Conservation (phyloP, 2,329 filamentous ascomycete species). For the Aspergillus aculeatus region DNA sequence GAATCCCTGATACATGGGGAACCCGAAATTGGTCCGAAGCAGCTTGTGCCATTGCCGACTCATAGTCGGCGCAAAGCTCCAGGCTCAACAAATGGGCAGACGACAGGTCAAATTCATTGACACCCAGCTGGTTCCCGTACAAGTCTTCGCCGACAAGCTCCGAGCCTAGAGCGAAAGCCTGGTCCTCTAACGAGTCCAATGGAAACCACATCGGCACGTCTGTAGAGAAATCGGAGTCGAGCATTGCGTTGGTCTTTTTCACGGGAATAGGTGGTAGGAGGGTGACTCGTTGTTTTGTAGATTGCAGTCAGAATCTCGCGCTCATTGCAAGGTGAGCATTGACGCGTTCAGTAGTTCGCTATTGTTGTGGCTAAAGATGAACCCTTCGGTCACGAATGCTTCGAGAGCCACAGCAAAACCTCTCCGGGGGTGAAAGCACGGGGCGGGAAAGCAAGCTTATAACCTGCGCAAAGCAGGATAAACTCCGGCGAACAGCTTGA, state of each 20-base stretch:
- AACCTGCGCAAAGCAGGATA: not conserved
- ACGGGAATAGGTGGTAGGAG: not conserved
- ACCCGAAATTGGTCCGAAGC: not conserved
- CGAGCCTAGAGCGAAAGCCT: conserved; percentile 9
- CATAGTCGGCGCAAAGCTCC: conserved; percentile 3
- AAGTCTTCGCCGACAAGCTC: conserved; percentile 6
- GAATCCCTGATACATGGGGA: not conserved
- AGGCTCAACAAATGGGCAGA: conserved; percentile 4
- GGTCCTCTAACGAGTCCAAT: conserved; percentile 11
- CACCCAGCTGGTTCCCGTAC: conserved; percentile 11
- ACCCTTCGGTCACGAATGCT: not conserved
- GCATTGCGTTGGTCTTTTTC: conserved; percentile 3
- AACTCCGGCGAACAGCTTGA: not conserved
- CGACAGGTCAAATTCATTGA: conserved; percentile 10
- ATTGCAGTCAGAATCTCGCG: not conserved
- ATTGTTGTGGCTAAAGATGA: not conserved
- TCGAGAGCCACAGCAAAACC: not conserved
- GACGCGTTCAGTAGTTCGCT: not conserved
- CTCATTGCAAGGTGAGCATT: not conserved
- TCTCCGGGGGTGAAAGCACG: not conserved
- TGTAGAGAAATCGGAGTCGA: conserved; percentile 8
- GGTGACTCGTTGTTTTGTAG: not conserved
- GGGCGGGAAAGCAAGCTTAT: not conserved
- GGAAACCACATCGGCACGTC: conserved; percentile 13
- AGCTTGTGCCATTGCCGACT: not conserved